Conservation (phyloP, 257 asterid genomes). For the Capsicum rhomboideum region DNA sequence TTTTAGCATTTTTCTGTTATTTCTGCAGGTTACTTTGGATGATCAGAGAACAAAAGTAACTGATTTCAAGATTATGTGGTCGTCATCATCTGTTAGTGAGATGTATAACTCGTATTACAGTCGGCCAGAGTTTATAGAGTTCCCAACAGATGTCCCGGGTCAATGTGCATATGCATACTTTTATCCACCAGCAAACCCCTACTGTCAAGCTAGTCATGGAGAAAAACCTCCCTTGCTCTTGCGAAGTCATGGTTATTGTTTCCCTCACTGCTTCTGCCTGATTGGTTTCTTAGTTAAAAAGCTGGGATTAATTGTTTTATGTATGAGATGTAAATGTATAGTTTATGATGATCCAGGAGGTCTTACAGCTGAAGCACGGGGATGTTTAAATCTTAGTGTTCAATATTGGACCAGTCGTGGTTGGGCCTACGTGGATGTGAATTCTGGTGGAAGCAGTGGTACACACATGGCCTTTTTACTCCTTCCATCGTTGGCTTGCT, state of each 20-base stretch:
- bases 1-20: slow-evolving; percentile 2
- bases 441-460: slow-evolving; percentile 99
- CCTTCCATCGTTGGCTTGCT: neutral
- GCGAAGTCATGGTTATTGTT: slow-evolving; percentile 75
- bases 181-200: slow-evolving; percentile 87
- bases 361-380: slow-evolving; percentile 92
- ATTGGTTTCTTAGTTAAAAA: neutral
- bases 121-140: slow-evolving; percentile 71
- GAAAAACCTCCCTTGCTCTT: slow-evolving; percentile 89
- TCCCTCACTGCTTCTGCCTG: neutral
- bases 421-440: slow-evolving; percentile 97
- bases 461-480: slow-evolving; percentile 1
- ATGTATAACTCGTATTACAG: slow-evolving; percentile 45
- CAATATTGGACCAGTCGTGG: slow-evolving; percentile 99
- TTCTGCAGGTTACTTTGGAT: slow-evolving; percentile 63
- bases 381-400: slow-evolving; percentile 62
- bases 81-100: slow-evolving; percentile 54
- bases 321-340: neutral
- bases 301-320: neutral
- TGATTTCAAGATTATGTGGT: slow-evolving; percentile 62
- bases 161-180: slow-evolving; percentile 85
- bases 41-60: slow-evolving; percentile 55
- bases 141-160: slow-evolving; percentile 85
- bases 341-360: slow-evolving; percentile 50
- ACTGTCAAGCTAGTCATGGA: slow-evolving; percentile 49